A percentile compares a stretch with the other conserved stretches of the same genome.
Evolutionary conservation across 2,329 filamentous ascomycete genomes (phyloP).

Genomic region (Chlorencoelia australis): DNA sequence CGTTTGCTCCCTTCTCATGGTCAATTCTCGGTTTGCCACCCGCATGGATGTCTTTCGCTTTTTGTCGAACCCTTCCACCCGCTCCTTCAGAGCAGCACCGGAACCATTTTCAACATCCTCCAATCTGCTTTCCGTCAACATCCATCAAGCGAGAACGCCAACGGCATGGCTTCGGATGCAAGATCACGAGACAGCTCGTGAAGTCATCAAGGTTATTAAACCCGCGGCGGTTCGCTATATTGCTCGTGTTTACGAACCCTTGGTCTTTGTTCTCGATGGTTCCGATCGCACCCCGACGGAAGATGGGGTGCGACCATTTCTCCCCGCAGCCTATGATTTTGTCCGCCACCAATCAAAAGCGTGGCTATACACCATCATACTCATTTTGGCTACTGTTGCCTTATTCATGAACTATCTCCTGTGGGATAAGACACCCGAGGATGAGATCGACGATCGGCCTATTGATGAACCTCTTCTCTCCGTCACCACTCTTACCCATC

Average conservation of each 20-base stretch:
- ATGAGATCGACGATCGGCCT: slow-evolving; percentile 33
- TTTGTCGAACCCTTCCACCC: neutral
- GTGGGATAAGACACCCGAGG: slow-evolving; percentile 44
- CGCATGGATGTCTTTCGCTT: neutral
- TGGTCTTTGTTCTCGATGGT: slow-evolving; percentile 61
- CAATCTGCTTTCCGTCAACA: slow-evolving; percentile 41
- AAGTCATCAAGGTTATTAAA: slow-evolving; percentile 68
- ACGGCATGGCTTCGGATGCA: slow-evolving; percentile 68
- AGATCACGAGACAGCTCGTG: slow-evolving; percentile 67
- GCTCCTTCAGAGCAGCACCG: neutral
- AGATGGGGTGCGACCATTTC: slow-evolving; percentile 36
- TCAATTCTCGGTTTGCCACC: slow-evolving; percentile 12
- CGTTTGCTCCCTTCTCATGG: slow-evolving; percentile 53
- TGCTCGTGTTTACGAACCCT: slow-evolving; percentile 63
- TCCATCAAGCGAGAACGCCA: slow-evolving; percentile 68
- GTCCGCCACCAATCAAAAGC: slow-evolving; percentile 46
- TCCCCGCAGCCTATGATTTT: slow-evolving; percentile 58
- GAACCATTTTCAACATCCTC: slow-evolving; percentile 19
- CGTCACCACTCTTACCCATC: slow-evolving; percentile 50
- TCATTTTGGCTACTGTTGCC: slow-evolving; percentile 53
- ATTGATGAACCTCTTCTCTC: slow-evolving; percentile 44
- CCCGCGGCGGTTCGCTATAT: slow-evolving; percentile 62
- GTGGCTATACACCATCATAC: slow-evolving; percentile 53
- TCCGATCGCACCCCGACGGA: slow-evolving; percentile 50
- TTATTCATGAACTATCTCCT: slow-evolving; percentile 66